Conservation (phyloP, 352 stramenopile genomes). For the Globisporangium perplexum region DNA sequence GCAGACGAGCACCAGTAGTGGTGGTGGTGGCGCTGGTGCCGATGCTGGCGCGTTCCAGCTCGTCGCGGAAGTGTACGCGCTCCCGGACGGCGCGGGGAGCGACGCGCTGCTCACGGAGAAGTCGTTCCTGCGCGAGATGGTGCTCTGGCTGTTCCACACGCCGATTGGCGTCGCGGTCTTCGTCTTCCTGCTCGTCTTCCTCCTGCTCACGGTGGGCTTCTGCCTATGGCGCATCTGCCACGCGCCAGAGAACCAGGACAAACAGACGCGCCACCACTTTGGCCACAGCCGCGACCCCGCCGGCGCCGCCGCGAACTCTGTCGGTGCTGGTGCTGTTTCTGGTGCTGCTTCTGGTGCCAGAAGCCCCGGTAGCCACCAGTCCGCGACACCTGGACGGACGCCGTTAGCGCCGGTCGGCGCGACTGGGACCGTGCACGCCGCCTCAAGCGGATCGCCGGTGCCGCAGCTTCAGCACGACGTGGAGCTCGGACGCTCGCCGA, state of each 20-base stretch:
- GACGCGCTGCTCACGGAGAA: conserved; percentile 34
- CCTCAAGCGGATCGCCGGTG: neutral
- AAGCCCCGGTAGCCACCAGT: neutral
- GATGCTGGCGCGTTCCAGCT: conserved; percentile 27
- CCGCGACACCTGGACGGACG: neutral
- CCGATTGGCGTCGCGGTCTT: conserved; percentile 45
- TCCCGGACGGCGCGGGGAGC: conserved; percentile 7
- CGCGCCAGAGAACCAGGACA: conserved; percentile 66
- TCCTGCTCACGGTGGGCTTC: conserved; percentile 36
- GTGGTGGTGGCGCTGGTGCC: conserved; percentile 3
- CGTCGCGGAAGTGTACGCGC: conserved; percentile 32
- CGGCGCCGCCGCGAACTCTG: neutral
- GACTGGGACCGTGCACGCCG: neutral
- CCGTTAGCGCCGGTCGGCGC: conserved; percentile 5
- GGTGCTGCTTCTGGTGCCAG: neutral
- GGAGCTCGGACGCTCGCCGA: conserved; percentile 1
- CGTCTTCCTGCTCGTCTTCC: conserved; percentile 28
- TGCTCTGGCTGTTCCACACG: conserved; percentile 45
- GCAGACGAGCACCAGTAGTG: conserved; percentile 5
- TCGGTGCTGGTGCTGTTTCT: neutral
- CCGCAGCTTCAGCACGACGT: conserved; percentile 4
- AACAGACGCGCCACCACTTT: conserved; percentile 22
- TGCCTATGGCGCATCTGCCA: conserved; percentile 49
- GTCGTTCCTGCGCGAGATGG: conserved; percentile 39
- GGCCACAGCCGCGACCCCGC: conserved; percentile 1